These are phyloP conservation scores for Endocalyx cinctus DNA, from an alignment of 2,329 filamentous ascomycete species.

Conservation along the genomic window DNA sequence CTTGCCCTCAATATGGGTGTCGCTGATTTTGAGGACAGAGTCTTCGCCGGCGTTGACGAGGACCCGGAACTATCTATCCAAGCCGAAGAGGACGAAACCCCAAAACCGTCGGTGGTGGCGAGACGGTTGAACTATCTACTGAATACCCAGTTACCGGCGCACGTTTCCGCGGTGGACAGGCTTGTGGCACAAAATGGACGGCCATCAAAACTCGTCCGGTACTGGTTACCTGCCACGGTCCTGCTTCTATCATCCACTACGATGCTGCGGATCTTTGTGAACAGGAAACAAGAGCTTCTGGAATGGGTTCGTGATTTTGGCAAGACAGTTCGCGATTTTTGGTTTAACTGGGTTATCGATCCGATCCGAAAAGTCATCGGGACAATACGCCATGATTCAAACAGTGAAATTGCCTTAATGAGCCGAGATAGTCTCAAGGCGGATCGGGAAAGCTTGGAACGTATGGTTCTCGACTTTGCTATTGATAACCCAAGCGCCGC, in stretches of 20 bases:
- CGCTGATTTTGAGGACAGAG: conserved; percentile 60
- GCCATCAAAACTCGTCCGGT: conserved; percentile 70
- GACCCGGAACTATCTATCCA: conserved; percentile 55
- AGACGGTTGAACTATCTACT: conserved; percentile 67
- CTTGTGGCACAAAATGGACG: conserved; percentile 65
- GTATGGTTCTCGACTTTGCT: conserved; percentile 98
- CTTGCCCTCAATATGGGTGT: conserved; percentile 59
- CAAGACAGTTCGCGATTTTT: conserved; percentile 79
- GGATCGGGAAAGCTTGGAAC: conserved; percentile 85
- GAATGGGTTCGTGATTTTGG: conserved; percentile 78
- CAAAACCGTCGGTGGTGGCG: conserved; percentile 58
- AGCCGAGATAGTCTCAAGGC: conserved; percentile 87
- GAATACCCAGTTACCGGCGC: conserved; percentile 60
- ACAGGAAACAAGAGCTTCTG: conserved; percentile 69
- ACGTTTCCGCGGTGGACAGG: conserved; percentile 51
- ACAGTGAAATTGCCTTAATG: conserved; percentile 94
- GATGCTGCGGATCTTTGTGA: conserved; percentile 72
- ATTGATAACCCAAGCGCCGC: conserved; percentile 69
- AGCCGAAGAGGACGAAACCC: conserved; percentile 39
- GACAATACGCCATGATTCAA: conserved; percentile 89
- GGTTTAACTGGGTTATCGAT: conserved; percentile 92
- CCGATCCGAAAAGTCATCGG: conserved; percentile 77
- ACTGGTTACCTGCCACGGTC: conserved; percentile 76
- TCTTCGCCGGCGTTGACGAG: conserved; percentile 59
- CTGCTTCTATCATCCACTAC: conserved; percentile 81